Percentiles rank a stretch among this genome's conserved stretches.
phyloP scores from a whole-genome alignment of 2,329 filamentous ascomycete species.

The Pezicula carpinea region DNA sequence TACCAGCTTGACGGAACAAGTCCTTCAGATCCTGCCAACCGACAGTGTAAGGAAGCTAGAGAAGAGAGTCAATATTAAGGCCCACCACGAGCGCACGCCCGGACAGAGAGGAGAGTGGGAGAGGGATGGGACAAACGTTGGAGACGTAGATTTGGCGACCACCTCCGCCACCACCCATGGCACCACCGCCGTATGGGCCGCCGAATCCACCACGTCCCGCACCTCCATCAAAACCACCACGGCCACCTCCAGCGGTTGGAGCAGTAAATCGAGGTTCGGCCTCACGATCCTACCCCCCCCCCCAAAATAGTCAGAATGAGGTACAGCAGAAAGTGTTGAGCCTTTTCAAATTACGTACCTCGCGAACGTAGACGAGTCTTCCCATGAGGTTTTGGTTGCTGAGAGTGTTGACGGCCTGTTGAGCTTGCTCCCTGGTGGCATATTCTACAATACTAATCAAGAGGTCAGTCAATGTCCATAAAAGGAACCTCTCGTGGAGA shows the following conservation, averaged over 20 bases:
- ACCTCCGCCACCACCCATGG: slow-evolving; percentile 49
- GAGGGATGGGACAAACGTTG: slow-evolving; percentile 73
- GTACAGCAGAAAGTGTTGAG: slow-evolving; percentile 1
- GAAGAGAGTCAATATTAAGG: slow-evolving; percentile 33
- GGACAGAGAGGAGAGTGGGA: slow-evolving; percentile 13
- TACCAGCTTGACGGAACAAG: slow-evolving; percentile 95
- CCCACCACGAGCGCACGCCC: slow-evolving; percentile 22
- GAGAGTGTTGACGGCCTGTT: slow-evolving; percentile 92
- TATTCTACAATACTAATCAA: slow-evolving; percentile 94
- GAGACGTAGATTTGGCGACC: slow-evolving; percentile 94
- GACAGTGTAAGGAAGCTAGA: slow-evolving; percentile 89
- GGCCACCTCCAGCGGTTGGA: slow-evolving; percentile 57
- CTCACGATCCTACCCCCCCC: slow-evolving; percentile 73
- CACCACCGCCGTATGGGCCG: slow-evolving; percentile 40
- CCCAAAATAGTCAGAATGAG: slow-evolving; percentile 14
- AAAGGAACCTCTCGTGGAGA: slow-evolving; percentile 20
- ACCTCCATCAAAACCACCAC: slow-evolving; percentile 54
- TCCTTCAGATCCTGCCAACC: slow-evolving; percentile 99
- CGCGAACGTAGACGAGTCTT: slow-evolving; percentile 95
- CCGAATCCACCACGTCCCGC: slow-evolving; percentile 43
- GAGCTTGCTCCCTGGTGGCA: slow-evolving; percentile 97
- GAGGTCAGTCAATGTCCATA: slow-evolving; percentile 14
- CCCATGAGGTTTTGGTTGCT: slow-evolving; percentile 99
- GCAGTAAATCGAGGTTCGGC: slow-evolving; percentile 94
- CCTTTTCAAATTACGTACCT: slow-evolving; percentile 51